Base-by-base conservation (phyloP, 1,139 yeast species). In the Pichia sp. region DNA sequence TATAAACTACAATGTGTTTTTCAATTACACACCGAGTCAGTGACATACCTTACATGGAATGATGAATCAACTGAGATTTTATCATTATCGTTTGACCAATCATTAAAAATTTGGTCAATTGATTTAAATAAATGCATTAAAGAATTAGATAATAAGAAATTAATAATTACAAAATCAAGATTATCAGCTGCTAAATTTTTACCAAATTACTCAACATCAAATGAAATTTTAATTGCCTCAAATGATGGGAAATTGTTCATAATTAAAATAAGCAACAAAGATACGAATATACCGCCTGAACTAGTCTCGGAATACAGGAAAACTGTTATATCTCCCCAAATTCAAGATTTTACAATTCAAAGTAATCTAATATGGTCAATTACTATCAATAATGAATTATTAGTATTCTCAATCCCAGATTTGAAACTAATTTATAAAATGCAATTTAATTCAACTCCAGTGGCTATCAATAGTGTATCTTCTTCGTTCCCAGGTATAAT, bases 11-110 rank as follows among this genome's bases (percentile, higher is more conserved):
- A 65, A 38, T 61, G 63, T 38, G 63, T 61, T 13, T 64, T 79
- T 11, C 60, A 61, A 7, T 80, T 78, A 3, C 82, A 78, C 54
- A 65, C 67, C 0, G 79, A 77, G 52, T 81, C 90, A 1, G 81
- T 89, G 2, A 72, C 86, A 36, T 82, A 80, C 54, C 64, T 85
- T 58, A 70, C 81, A 62, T 82, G 96, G 86, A 87, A 90, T 12
- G 81, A 82, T 0, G 77, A 80, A 52, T 90, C 85, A 58, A 65
- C 72, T n/a, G 77, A 75, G 56, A 59, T 87, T 34, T 76, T 87
- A 16, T 76, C 87, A 18, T 80, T 90, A 51, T 79, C 89, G 5
- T 74, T 74, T 59, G 92, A 86, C 62, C 79, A 80, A 26, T 72
- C 74, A 24, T 80, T 84, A 11, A 72, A 82, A 45, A 72, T 87